Percentiles rank a stretch among this genome's conserved stretches.
These are phyloP conservation scores for Pleoardoris graminearum DNA, from an alignment of 2,329 filamentous ascomycete species.

Conservation along the genomic window DNA sequence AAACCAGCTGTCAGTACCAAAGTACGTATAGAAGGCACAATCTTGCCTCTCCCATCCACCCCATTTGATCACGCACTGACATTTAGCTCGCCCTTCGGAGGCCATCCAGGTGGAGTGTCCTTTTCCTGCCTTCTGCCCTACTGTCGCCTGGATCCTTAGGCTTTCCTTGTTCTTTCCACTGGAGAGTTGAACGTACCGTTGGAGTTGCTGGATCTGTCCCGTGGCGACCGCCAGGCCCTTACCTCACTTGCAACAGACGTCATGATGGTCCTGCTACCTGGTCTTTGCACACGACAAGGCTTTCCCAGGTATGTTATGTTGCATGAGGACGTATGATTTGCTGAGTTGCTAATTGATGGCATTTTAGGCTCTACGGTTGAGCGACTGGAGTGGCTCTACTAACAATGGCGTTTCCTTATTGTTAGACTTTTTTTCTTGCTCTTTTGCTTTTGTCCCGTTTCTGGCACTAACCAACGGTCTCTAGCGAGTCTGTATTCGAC, in stretches of 20 bases:
- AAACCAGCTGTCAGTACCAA: constrained; percentile 13
- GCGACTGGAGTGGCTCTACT: constrained; percentile 18
- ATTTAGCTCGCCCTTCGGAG: constrained; percentile 33
- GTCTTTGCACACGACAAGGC: background rate
- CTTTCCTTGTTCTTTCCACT: constrained; percentile 7
- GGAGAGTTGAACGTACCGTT: constrained; percentile 1
- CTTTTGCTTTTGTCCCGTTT: constrained; percentile 14
- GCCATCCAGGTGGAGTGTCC: constrained; percentile 13
- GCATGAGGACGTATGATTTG: background rate
- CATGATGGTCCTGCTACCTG: background rate
- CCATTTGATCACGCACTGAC: constrained; percentile 39
- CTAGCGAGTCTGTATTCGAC: constrained; percentile 47
- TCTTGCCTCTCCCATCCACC: constrained; percentile 28
- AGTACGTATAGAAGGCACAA: constrained; percentile 43
- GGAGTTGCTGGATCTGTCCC: constrained; percentile 4
- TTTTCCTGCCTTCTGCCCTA: constrained; percentile 17
- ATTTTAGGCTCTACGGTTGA: constrained; percentile 18
- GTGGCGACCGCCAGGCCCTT: background rate
- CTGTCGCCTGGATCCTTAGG: constrained; percentile 13
- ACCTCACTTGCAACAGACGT: constrained; percentile 3
- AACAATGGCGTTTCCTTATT: constrained; percentile 17
- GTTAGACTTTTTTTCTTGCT: constrained; percentile 21
- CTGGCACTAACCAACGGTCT: constrained; percentile 41
- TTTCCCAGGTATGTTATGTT: constrained; percentile 1
- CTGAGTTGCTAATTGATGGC: constrained; percentile 41